These are phyloP conservation scores for Aspergillus cavernicola DNA, from an alignment of 495 filamentous ascomycete genomes.

Conservation along the genomic window DNA sequence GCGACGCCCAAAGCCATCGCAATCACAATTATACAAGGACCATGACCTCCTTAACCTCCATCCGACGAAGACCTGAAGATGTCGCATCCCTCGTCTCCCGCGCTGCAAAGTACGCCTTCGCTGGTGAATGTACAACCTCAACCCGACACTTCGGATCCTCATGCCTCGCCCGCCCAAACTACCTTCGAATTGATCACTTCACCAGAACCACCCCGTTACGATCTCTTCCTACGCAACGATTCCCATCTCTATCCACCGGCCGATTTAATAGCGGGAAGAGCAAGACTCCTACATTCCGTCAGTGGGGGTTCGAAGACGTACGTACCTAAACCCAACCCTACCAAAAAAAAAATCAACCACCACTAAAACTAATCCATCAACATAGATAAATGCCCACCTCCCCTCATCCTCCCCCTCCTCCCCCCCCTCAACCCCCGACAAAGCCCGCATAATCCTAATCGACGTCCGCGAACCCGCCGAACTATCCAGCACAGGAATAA, in stretches of 20 bases:
- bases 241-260: background rate
- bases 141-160: constrained; percentile 10
- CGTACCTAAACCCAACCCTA: no score
- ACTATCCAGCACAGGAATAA: constrained; percentile 61
- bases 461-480: constrained; percentile 89
- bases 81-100: constrained; percentile 13
- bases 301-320: constrained; percentile 47
- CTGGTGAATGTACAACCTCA: background rate
- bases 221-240: background rate
- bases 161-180: constrained; percentile 14
- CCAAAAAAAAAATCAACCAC: constrained; percentile 1
- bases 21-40: background rate
- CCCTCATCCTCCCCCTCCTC: constrained; percentile 20
- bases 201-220: background rate
- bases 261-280: constrained; percentile 26
- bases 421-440: constrained; percentile 19
- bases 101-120: constrained; percentile 13
- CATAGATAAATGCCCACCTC: constrained; percentile 39
- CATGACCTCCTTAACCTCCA: constrained; percentile 26
- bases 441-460: constrained; percentile 34
- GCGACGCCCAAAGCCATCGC: background rate
- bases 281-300: constrained; percentile 14
- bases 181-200: constrained; percentile 11
- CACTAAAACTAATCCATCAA: constrained; percentile 3
- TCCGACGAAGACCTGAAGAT: constrained; percentile 15